Conservation (phyloP, 140 eudicot genomes). For the Ambrosia hybrid region DNA sequence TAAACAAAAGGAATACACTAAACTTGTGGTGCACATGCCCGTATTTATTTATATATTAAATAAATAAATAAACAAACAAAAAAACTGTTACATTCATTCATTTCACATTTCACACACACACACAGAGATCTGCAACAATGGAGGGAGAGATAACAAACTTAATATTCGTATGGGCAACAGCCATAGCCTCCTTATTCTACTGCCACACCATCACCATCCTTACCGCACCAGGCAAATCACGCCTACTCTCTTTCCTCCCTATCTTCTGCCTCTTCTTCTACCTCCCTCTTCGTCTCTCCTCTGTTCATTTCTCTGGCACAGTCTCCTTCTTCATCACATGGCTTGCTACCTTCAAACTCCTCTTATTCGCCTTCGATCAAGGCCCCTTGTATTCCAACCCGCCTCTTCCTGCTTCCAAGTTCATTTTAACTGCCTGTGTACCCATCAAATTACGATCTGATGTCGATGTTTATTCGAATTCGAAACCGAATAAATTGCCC, state of each 20-base stretch:
- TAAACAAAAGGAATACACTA: no score
- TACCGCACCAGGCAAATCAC: conserved; percentile 33
- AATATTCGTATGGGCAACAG: conserved; percentile 43
- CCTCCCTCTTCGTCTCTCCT: conserved; percentile 45
- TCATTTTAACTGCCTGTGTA: conserved; percentile 37
- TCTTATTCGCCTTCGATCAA: conserved; percentile 45
- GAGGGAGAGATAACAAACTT: conserved; percentile 47
- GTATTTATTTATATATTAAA: no score
- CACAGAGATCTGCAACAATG: conserved; percentile 21
- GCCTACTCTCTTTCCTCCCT: conserved; percentile 46
- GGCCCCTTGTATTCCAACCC: conserved; percentile 55
- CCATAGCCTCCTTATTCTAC: conserved; percentile 27
- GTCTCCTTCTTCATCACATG: conserved; percentile 57
- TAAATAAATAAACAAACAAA: no score
- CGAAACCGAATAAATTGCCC: not conserved
- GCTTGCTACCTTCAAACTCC: conserved; percentile 63
- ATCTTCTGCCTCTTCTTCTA: conserved; percentile 37
- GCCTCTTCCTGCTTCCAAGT: conserved; percentile 27
- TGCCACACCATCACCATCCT: conserved; percentile 36
- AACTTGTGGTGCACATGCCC: no score
- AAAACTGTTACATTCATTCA: no score
- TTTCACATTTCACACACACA: not conserved
- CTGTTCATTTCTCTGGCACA: conserved; percentile 36
- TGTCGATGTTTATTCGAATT: no score
- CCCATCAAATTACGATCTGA: conserved; percentile 39